These are phyloP conservation scores for Talaromyces atroroseus DNA, from an alignment of 2,329 filamentous ascomycete genomes.

Conservation along the genomic window DNA sequence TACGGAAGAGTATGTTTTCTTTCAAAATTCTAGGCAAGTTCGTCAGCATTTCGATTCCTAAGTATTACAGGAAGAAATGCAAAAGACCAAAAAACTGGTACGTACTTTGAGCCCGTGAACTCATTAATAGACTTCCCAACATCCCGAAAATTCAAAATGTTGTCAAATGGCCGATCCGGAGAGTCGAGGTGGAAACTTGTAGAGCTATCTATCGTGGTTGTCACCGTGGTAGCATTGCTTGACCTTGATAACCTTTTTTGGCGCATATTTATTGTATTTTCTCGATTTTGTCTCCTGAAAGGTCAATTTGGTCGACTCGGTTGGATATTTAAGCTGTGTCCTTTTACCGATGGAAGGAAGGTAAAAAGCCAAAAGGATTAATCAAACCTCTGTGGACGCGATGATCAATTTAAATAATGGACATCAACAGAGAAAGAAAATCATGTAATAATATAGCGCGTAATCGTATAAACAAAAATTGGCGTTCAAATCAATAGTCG, in stretches of 20 bases:
- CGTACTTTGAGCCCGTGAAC: slow-evolving; percentile 52
- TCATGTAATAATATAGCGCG: too few species aligned
- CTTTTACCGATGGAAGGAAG: too few species aligned
- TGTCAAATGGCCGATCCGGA: slow-evolving; percentile 43
- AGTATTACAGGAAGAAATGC: background rate
- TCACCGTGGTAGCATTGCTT: background rate
- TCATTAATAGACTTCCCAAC: slow-evolving; percentile 63
- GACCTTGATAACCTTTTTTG: background rate
- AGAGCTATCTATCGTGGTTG: slow-evolving; percentile 17
- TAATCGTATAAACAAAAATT: background rate
- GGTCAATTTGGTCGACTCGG: background rate
- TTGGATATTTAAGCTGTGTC: background rate
- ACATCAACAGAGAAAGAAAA: too few species aligned
- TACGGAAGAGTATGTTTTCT: slow-evolving; percentile 63
- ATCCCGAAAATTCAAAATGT: slow-evolving; percentile 71
- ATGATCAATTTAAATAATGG: background rate
- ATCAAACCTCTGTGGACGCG: too few species aligned
- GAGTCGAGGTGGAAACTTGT: slow-evolving; percentile 30
- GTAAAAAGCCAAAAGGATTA: too few species aligned
- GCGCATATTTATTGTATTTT: background rate
- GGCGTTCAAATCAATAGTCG: background rate
- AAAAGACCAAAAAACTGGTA: background rate
- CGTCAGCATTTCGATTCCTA: slow-evolving; percentile 1
- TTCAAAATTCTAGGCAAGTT: slow-evolving; percentile 40
- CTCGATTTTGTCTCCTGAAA: background rate